phyloP scores from a whole-genome alignment of 257 asterid species.

The Scutellaria baicalensis region DNA sequence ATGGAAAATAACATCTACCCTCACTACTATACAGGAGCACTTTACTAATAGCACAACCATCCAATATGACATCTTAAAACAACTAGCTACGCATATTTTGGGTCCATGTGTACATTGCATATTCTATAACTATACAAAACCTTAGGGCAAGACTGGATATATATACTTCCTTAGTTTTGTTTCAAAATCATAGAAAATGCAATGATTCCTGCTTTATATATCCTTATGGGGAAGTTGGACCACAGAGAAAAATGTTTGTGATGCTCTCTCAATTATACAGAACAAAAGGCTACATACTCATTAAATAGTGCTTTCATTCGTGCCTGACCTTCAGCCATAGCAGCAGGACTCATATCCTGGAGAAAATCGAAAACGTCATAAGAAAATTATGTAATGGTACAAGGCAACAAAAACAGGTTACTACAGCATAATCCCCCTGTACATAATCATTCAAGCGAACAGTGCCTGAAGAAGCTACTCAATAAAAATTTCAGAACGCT shows the following conservation, averaged over 20 bases:
- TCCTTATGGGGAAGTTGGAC: background rate
- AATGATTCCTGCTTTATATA: background rate
- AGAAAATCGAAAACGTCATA: conserved; percentile 12
- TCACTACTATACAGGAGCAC: no score
- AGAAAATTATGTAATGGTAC: background rate
- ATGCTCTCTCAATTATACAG: conserved; percentile 5
- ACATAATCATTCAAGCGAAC: background rate
- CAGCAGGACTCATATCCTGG: conserved; percentile 72
- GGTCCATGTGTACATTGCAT: background rate
- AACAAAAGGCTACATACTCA: conserved; percentile 47
- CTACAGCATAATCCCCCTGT: conserved; percentile 6
- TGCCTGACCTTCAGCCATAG: conserved; percentile 72
- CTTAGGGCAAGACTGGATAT: background rate
- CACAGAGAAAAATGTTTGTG: background rate
- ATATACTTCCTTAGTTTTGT: background rate
- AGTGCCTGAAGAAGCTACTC: background rate
- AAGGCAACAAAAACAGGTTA: background rate
- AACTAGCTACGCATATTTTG: background rate
- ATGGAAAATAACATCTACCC: no score
- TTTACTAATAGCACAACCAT: no score
- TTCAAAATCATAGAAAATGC: background rate
- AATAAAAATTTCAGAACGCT: background rate
- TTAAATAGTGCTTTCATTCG: conserved; percentile 48
- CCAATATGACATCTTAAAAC: background rate
- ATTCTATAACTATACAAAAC: background rate